A percentile compares a stretch with the other conserved stretches of the same genome.
Evolutionary conservation across 129 eudicot species (phyloP).

Genomic region (Pittosporum tobira): DNA sequence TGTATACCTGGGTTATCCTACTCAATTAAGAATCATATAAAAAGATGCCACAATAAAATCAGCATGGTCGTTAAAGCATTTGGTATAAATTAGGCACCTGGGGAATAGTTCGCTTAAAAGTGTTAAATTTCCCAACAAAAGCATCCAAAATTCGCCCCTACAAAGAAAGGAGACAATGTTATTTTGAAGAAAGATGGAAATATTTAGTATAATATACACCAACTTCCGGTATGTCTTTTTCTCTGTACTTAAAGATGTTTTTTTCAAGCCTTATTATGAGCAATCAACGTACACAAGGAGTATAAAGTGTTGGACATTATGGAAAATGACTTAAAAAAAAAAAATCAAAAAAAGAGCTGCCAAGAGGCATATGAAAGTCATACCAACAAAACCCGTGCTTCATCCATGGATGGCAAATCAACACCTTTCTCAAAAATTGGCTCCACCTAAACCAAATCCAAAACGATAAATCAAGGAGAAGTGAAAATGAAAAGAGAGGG

Average conservation of each 20-base stretch:
- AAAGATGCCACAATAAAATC: constrained; percentile 3
- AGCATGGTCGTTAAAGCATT: constrained; percentile 4
- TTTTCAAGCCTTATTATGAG: not conserved
- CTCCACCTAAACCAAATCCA: constrained; percentile 51
- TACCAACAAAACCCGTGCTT: constrained; percentile 87
- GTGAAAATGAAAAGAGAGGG: not conserved
- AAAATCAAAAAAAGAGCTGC: not conserved
- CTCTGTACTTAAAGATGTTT: not conserved
- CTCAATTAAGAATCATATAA: not conserved
- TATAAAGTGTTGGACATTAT: too few relatives aligned
- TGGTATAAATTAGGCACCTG: constrained; percentile 43
- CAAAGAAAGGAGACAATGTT: constrained; percentile 1
- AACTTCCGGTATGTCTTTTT: not conserved
- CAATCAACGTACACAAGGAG: not conserved
- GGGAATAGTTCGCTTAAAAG: constrained; percentile 81
- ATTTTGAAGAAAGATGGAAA: constrained; percentile 8
- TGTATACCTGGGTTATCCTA: not conserved
- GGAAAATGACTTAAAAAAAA: not conserved
- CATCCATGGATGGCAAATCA: constrained; percentile 93
- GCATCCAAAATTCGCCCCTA: constrained; percentile 92
- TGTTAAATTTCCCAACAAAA: constrained; percentile 87
- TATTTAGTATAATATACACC: not conserved
- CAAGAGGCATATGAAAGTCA: constrained; percentile 19
- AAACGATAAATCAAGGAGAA: too few relatives aligned
- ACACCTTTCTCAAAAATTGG: constrained; percentile 95